Evolutionary conservation across 257 asterid genomes (phyloP).

Genomic region (Solanum virginianum): DNA sequence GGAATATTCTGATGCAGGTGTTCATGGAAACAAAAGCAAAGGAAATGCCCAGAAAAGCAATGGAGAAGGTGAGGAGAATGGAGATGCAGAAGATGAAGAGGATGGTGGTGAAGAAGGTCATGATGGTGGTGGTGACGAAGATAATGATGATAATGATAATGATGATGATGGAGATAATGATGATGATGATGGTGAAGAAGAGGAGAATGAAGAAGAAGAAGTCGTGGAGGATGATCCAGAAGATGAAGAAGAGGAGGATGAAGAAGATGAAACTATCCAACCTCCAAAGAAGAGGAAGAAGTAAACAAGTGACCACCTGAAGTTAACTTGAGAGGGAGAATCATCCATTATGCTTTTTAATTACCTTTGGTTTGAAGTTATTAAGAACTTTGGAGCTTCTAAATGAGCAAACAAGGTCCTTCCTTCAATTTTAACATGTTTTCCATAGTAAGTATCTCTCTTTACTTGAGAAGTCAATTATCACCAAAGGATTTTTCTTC

Average conservation of each 20-base stretch:
- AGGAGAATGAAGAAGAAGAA: slow-evolving; percentile 2
- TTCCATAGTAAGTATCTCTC: not conserved
- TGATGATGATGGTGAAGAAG: slow-evolving; percentile 6
- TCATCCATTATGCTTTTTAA: not conserved
- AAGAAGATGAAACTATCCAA: slow-evolving; percentile 59
- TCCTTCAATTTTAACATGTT: not conserved
- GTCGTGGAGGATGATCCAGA: slow-evolving; percentile 27
- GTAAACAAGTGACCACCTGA: slow-evolving; percentile 15
- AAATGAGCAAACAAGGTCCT: not conserved
- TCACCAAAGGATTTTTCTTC: not conserved
- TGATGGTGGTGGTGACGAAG: slow-evolving; percentile 2
- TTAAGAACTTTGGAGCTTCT: not conserved
- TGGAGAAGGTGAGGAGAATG: slow-evolving; percentile 15
- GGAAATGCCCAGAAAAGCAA: slow-evolving; percentile 25
- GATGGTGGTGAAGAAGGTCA: slow-evolving; percentile 16
- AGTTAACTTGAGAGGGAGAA: not conserved
- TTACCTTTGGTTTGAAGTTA: slow-evolving; percentile 5
- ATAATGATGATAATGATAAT: not conserved
- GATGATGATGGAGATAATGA: slow-evolving; percentile 11
- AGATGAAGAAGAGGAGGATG: slow-evolving; percentile 30
- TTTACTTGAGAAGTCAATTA: not conserved
- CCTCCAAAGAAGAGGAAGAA: slow-evolving; percentile 84
- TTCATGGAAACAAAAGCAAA: slow-evolving; percentile 19
- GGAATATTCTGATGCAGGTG: slow-evolving; percentile 26
- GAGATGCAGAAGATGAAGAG: slow-evolving; percentile 15